phyloP scores from a whole-genome alignment of 192 early-diverging fungal genomes.

The Coemansia sp. region DNA sequence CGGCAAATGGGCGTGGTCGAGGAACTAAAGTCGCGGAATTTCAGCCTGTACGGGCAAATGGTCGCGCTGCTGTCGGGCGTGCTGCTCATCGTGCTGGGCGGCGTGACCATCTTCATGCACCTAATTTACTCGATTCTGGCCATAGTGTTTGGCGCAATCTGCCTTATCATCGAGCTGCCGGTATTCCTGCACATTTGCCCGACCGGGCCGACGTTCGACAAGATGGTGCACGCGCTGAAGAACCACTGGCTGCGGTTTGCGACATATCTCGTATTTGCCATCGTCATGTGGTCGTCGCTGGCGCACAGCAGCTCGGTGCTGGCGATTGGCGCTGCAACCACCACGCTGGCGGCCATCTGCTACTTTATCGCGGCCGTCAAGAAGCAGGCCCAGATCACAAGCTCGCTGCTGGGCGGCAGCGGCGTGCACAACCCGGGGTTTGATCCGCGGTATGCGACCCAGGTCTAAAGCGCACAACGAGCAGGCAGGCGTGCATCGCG shows the following conservation, averaged over 20 bases:
- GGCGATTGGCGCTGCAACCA: constrained; percentile 42
- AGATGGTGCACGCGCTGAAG: constrained; percentile 30
- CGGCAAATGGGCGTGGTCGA: constrained; percentile 41
- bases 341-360: constrained; percentile 38
- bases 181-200: constrained; percentile 37
- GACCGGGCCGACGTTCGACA: constrained; percentile 37
- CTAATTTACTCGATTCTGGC: constrained; percentile 48
- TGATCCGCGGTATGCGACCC: constrained; percentile 22
- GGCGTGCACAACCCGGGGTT: constrained; percentile 25
- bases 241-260: constrained; percentile 50
- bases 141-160: constrained; percentile 47
- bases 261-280: constrained; percentile 46
- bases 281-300: constrained; percentile 53
- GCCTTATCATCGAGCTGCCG: constrained; percentile 44
- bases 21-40: constrained; percentile 44
- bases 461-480: too few species aligned
- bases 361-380: constrained; percentile 47
- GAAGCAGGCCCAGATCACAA: constrained; percentile 45
- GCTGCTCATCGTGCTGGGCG: constrained; percentile 46
- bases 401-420: constrained; percentile 29
- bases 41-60: constrained; percentile 44
- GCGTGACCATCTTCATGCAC: constrained; percentile 43
- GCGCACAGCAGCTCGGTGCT: constrained; percentile 41
- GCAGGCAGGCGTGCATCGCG: too few species aligned
- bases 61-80: constrained; percentile 43